Conservation (phyloP, 257 asterid species). For the Nicotiana obtusifolia region DNA sequence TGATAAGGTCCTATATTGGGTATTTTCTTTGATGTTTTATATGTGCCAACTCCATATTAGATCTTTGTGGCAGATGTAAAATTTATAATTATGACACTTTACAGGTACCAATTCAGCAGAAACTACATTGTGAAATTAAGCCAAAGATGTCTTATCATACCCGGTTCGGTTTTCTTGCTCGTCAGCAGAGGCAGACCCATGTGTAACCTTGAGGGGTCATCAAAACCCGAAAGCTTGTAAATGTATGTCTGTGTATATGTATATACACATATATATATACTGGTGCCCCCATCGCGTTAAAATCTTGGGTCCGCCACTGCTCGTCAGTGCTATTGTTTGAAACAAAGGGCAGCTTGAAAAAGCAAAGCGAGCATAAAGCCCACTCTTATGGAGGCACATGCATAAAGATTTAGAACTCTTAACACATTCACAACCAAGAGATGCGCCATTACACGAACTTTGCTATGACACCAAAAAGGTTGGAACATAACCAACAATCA, state of each 20-base stretch:
- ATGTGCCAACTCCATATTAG: no score
- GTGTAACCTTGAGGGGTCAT: no score
- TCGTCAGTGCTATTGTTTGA: background rate
- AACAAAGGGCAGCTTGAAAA: background rate
- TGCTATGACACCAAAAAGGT: background rate
- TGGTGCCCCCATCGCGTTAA: no score
- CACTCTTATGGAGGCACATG: background rate
- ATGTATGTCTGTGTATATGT: no score
- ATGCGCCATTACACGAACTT: background rate
- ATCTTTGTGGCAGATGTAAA: no score
- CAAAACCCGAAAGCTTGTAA: no score
- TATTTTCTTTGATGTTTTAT: no score
- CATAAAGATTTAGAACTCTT: background rate
- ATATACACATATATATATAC: no score
- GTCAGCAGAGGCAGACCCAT: background rate
- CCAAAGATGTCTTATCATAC: background rate
- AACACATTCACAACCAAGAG: background rate
- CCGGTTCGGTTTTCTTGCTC: background rate
- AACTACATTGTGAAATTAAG: no score
- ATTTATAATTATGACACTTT: no score
- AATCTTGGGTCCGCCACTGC: background rate
- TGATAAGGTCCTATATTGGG: no score
- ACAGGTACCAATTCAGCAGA: no score
- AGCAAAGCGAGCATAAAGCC: background rate
- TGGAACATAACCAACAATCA: background rate